phyloP scores from a whole-genome alignment of 306 rosid species.

The Prunus padus region DNA sequence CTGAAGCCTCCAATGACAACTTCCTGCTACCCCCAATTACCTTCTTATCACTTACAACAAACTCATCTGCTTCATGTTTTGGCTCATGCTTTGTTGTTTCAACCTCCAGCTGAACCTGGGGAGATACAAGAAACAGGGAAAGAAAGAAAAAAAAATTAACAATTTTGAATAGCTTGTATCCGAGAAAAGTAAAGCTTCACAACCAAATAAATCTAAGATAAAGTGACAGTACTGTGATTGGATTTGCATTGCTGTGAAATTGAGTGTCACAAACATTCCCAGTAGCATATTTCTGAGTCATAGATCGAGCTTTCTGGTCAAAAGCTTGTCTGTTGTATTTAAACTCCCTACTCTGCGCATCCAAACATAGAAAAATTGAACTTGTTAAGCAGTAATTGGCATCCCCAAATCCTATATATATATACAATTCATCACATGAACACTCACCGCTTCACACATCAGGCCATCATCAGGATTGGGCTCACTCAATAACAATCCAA shows the following conservation, averaged over 20 bases:
- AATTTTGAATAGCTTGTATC: not conserved
- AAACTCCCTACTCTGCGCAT: conserved; percentile 38
- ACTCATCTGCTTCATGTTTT: not conserved
- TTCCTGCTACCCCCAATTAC: conserved; percentile 23
- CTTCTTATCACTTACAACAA: conserved; percentile 13
- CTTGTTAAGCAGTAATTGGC: not conserved
- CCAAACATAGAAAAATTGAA: not conserved
- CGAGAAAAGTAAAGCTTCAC: not conserved
- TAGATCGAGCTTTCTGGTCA: conserved; percentile 39
- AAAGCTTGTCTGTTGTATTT: conserved; percentile 43
- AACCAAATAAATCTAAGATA: not conserved
- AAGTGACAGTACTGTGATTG: conserved; percentile 17
- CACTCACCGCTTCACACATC: conserved; percentile 44
- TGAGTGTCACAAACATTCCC: conserved; percentile 18
- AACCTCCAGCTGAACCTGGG: conserved; percentile 23
- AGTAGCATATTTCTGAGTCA: conserved; percentile 39
- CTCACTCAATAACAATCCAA: conserved; percentile 42
- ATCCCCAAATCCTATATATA: not conserved
- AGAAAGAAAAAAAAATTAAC: not conserved
- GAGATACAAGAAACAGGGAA: not conserved
- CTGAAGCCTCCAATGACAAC: conserved; percentile 21
- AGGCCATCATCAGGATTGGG: conserved; percentile 51
- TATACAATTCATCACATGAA: not conserved
- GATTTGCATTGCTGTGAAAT: not conserved
- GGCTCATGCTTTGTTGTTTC: not conserved